Percentiles rank a stretch among this genome's conserved stretches.
Evolutionary conservation across 495 filamentous ascomycete genomes (phyloP).

Genomic region (Neurospora tetrasperma): DNA sequence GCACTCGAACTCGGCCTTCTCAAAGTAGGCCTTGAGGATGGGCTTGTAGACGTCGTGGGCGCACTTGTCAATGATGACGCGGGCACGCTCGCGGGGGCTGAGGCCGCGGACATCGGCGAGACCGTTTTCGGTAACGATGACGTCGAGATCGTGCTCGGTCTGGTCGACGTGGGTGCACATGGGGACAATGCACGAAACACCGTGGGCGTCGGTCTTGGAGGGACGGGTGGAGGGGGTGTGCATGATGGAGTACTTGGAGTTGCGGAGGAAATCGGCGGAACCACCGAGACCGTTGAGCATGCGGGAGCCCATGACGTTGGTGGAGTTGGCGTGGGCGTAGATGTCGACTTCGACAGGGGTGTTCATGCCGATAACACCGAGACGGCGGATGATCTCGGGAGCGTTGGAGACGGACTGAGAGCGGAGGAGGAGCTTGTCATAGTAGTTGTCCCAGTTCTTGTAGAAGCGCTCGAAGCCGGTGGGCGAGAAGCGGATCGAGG

Average conservation of each 20-base stretch:
- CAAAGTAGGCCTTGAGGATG: slow-evolving; percentile 74
- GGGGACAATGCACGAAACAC: slow-evolving; percentile 79
- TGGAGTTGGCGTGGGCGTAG: slow-evolving; percentile 88
- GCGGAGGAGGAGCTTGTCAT: slow-evolving; percentile 75
- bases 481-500: slow-evolving; percentile 83
- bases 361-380: slow-evolving; percentile 92
- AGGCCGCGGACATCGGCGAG: slow-evolving; percentile 79
- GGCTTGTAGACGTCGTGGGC: slow-evolving; percentile 80
- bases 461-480: slow-evolving; percentile 92
- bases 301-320: slow-evolving; percentile 80
- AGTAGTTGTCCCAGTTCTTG: slow-evolving; percentile 70
- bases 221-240: slow-evolving; percentile 78
- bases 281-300: slow-evolving; percentile 92
- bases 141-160: slow-evolving; percentile 84
- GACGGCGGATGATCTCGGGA: slow-evolving; percentile 85
- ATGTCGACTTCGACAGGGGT: slow-evolving; percentile 91
- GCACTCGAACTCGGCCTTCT: slow-evolving; percentile 81
- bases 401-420: slow-evolving; percentile 84
- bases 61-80: slow-evolving; percentile 81
- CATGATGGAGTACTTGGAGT: slow-evolving; percentile 84
- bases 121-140: slow-evolving; percentile 80
- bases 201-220: slow-evolving; percentile 71
- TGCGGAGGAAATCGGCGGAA: slow-evolving; percentile 79
- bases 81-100: slow-evolving; percentile 67
- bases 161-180: slow-evolving; percentile 92